Conservation (phyloP, 176 grass and related monocot species). For the Metroxylon sagu region DNA sequence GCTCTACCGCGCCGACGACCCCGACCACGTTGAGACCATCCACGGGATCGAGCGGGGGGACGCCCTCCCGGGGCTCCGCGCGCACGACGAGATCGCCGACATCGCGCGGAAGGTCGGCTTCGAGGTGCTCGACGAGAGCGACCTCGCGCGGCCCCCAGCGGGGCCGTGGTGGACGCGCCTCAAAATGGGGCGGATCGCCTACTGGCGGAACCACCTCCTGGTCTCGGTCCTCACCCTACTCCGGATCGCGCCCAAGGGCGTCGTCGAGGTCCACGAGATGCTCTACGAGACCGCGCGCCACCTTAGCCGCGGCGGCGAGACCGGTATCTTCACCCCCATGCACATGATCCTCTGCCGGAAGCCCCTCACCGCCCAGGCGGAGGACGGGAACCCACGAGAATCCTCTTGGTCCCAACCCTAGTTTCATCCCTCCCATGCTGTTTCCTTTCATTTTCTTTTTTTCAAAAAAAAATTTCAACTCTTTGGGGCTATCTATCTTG, state of each 20-base stretch:
- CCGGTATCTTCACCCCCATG: conserved; percentile 17
- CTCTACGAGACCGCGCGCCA: conserved; percentile 9
- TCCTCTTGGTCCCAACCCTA: too few relatives aligned
- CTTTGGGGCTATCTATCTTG: too few relatives aligned
- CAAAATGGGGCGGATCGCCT: conserved; percentile 10
- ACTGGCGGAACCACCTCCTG: conserved; percentile 8
- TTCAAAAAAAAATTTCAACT: too few relatives aligned
- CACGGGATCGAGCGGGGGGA: conserved; percentile 10
- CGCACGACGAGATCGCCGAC: conserved; percentile 6
- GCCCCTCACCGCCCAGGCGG: not conserved
- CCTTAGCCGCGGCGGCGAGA: conserved; percentile 7
- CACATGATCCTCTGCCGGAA: conserved; percentile 16
- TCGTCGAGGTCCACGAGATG: conserved; percentile 9
- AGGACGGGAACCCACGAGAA: too few relatives aligned
- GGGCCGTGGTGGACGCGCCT: conserved; percentile 16
- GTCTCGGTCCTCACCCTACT: not conserved
- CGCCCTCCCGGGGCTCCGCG: conserved; percentile 12
- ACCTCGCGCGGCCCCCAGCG: conserved; percentile 12
- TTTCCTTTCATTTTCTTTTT: too few relatives aligned
- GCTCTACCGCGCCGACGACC: conserved; percentile 4
- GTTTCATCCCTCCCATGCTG: too few relatives aligned
- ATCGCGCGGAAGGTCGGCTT: conserved; percentile 8
- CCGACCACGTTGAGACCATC: conserved; percentile 7
- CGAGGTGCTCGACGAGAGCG: conserved; percentile 13
- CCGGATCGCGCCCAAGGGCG: conserved; percentile 9